A percentile compares a stretch with the other conserved stretches of the same genome.
phyloP scores from a whole-genome alignment of 331 rosid genomes.

The Prunus yedoensis region DNA sequence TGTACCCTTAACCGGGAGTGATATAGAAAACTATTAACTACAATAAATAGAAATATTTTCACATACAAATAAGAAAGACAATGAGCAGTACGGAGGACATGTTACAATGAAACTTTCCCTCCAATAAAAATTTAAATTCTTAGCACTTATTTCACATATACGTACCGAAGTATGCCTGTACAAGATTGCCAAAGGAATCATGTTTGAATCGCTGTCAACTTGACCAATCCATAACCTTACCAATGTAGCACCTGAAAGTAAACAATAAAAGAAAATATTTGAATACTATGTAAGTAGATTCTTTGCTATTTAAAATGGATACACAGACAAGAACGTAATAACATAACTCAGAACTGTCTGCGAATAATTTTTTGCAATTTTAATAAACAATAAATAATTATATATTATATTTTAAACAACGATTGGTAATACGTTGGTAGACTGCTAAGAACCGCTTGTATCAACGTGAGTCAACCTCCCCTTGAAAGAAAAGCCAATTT shows the following conservation, averaged over 20 bases:
- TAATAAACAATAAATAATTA: too few species aligned
- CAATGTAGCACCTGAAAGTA: conserved; percentile 53
- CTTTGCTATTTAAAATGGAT: background rate
- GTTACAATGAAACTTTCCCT: background rate
- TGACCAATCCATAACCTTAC: conserved; percentile 75
- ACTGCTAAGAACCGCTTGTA: too few species aligned
- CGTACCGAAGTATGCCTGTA: conserved; percentile 52
- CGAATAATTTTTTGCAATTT: background rate
- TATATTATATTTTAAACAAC: too few species aligned
- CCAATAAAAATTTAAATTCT: background rate
- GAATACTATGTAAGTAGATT: background rate
- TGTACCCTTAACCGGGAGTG: background rate
- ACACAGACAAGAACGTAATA: too few species aligned
- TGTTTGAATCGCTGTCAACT: conserved; percentile 39
- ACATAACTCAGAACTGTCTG: background rate
- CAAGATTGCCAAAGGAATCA: conserved; percentile 67
- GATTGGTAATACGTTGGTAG: too few species aligned
- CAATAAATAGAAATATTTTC: background rate
- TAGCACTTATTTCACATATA: background rate
- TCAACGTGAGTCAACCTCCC: too few species aligned
- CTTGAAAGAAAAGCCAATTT: too few species aligned
- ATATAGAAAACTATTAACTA: background rate
- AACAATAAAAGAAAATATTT: conserved; percentile 17
- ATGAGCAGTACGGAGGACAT: background rate
- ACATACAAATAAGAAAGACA: background rate